Evolutionary conservation across 108 stramenopile genomes (phyloP).

Genomic region (Nitzschia inconspicua): DNA sequence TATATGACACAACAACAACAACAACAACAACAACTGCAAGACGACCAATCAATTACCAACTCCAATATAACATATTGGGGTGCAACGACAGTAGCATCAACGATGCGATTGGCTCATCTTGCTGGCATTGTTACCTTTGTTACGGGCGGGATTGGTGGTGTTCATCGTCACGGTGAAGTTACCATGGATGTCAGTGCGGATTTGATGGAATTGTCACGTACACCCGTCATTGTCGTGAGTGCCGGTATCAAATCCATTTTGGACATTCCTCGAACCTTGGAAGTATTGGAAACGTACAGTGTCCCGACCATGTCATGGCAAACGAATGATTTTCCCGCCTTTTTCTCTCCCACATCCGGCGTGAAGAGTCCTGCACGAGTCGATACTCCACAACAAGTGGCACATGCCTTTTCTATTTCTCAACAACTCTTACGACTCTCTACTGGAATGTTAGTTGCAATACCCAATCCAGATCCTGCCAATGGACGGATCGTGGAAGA

Average conservation of each 20-base stretch:
- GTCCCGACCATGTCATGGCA: constrained; percentile 83
- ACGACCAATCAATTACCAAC: neutral
- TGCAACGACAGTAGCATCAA: constrained; percentile 95
- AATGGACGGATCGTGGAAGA: constrained; percentile 77
- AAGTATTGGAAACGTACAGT: constrained; percentile 95
- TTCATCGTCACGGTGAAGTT: constrained; percentile 86
- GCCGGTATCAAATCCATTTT: constrained; percentile 97
- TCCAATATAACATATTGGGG: constrained; percentile 25
- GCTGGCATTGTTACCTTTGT: constrained; percentile 92
- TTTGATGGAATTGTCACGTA: constrained; percentile 87
- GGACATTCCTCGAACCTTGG: constrained; percentile 91
- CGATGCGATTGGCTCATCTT: constrained; percentile 86
- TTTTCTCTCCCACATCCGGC: constrained; percentile 88
- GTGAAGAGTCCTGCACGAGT: constrained; percentile 60
- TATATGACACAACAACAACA: constrained; percentile 30
- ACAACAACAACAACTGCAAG: no score
- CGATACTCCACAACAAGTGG: constrained; percentile 72
- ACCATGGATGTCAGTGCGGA: constrained; percentile 94
- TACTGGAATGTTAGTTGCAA: constrained; percentile 89
- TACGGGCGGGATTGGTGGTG: constrained; percentile 93
- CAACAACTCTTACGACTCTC: constrained; percentile 52
- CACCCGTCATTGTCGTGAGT: constrained; percentile 92
- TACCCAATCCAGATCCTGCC: constrained; percentile 90
- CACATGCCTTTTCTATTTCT: constrained; percentile 52
- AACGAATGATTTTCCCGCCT: constrained; percentile 93